A percentile compares a stretch with the other conserved stretches of the same genome.
Evolutionary conservation across 768 basidiomycete species (phyloP).

Genomic region (Boletus reticulatus): DNA sequence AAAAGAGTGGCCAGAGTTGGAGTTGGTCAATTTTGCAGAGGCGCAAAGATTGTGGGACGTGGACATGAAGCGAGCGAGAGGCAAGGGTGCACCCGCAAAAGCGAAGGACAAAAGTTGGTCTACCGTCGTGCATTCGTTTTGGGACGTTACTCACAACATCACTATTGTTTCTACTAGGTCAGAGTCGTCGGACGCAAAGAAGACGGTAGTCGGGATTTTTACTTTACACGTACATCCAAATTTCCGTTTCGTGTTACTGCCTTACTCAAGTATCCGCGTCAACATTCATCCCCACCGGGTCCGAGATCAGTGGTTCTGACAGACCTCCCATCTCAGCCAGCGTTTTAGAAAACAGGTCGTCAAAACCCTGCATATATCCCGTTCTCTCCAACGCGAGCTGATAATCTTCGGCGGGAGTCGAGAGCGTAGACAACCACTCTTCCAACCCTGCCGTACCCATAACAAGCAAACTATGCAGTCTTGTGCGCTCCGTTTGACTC

Average conservation of each 20-base stretch:
- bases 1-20: constrained; percentile 51
- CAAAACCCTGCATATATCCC: constrained; percentile 60
- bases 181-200: constrained; percentile 50
- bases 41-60: constrained; percentile 62
- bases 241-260: no score
- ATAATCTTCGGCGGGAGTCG: constrained; percentile 27
- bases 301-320: constrained; percentile 21
- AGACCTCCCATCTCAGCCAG: constrained; percentile 58
- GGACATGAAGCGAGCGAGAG: constrained; percentile 64
- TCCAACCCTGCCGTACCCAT: constrained; percentile 59
- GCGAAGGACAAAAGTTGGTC: constrained; percentile 63
- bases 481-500: constrained; percentile 69
- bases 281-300: constrained; percentile 1
- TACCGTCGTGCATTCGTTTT: neutral
- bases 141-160: neutral
- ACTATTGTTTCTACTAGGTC: constrained; percentile 34
- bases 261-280: no score
- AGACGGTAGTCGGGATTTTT: constrained; percentile 32
- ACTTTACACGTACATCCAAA: neutral
- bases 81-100: constrained; percentile 83
- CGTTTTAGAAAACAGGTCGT: constrained; percentile 61
- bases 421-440: constrained; percentile 56
- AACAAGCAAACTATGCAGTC: constrained; percentile 66
- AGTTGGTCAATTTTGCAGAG: constrained; percentile 65
- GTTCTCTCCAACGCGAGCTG: constrained; percentile 43